Base-by-base conservation (phyloP, 805 yeast genomes). In the Kuraishia floccosa region DNA sequence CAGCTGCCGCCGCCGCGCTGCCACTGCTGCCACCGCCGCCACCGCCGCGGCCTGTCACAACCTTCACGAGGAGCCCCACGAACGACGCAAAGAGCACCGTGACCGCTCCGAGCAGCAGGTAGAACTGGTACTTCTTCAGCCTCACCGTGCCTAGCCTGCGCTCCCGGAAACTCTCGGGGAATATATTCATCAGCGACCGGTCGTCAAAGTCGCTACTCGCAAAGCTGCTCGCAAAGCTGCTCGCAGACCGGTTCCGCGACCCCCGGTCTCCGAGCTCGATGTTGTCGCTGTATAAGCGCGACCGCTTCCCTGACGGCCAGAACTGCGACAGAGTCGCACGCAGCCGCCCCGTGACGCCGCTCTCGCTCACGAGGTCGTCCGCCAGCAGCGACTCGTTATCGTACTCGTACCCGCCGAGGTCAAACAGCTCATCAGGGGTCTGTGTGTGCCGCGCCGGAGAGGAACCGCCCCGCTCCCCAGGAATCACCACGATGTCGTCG, bases 251-350 rank as follows among this genome's bases (percentile, higher is more conserved):
- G n/a, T n/a, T n/a, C n/a, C n/a, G n/a, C n/a, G n/a, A n/a, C n/a
- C n/a, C n/a, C n/a, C 51, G 32, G 24, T 48, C 52, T 27, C 43
- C 39, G 37, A 49, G 25, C 29, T 49, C 55, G n/a, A 47, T 42
- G 17, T 40, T 34, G n/a, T 49, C 51, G 12, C 40, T 32, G 25
- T 39, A 38, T 6, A 17, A 19, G 15, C 29, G 25, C 12, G 21
- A 24, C 14, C 28, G 21, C n/a, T 31, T 25, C 16, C 20, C 14
- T 15, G 21, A 18, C 19, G 23, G 23, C 4, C 17, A 19, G 25
- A 30, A 11, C 11, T 20, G 18, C 17, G 23, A 28, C 11, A 30
- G 17, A 21, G 15, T 30, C 27, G 28, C 23, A 12, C 34, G 13
- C 26, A 32, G 29, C 29, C 40, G 30, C 24, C 39, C 34, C 4